Evolutionary conservation across 2,329 filamentous ascomycete species (phyloP).

Genomic region (Fusarium sp.): DNA sequence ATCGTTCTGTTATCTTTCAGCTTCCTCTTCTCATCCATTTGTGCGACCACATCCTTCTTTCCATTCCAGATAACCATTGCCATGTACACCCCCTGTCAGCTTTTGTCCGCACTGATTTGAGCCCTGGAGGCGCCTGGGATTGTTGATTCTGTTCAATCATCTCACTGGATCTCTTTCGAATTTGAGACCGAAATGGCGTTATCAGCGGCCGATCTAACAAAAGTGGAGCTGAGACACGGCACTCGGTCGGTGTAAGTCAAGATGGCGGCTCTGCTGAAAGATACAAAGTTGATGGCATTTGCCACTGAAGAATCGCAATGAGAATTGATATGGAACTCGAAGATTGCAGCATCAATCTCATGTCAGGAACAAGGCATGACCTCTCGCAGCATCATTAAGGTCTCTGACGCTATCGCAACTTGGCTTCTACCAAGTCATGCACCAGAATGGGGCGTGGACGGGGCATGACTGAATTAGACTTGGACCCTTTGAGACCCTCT

Average conservation of each 20-base stretch:
- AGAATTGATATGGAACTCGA: neutral
- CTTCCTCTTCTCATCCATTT: neutral
- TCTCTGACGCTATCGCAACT: constrained; percentile 9
- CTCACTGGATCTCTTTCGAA: constrained; percentile 34
- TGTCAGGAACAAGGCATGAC: neutral
- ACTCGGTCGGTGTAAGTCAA: constrained; percentile 31
- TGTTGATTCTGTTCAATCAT: constrained; percentile 22
- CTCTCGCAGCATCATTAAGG: neutral
- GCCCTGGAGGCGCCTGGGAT: constrained; percentile 12
- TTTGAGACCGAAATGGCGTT: constrained; percentile 40
- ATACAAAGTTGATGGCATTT: constrained; percentile 25
- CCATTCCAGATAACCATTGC: neutral
- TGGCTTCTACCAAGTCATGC: constrained; percentile 24
- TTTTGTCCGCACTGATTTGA: constrained; percentile 24
- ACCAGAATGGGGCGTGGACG: constrained; percentile 26
- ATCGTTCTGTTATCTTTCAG: neutral
- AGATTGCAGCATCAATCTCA: neutral
- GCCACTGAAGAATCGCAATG: constrained; percentile 20
- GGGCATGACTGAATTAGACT: constrained; percentile 15
- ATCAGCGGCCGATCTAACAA: constrained; percentile 41
- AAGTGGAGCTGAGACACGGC: constrained; percentile 35
- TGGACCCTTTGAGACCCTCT: constrained; percentile 14
- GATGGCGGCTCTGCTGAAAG: constrained; percentile 21
- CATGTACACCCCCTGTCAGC: neutral
- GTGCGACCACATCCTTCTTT: neutral